Percentiles rank a stretch among this genome's conserved stretches.
phyloP scores from a whole-genome alignment of 2,329 filamentous ascomycete species.

The Metarhizium robertsii region DNA sequence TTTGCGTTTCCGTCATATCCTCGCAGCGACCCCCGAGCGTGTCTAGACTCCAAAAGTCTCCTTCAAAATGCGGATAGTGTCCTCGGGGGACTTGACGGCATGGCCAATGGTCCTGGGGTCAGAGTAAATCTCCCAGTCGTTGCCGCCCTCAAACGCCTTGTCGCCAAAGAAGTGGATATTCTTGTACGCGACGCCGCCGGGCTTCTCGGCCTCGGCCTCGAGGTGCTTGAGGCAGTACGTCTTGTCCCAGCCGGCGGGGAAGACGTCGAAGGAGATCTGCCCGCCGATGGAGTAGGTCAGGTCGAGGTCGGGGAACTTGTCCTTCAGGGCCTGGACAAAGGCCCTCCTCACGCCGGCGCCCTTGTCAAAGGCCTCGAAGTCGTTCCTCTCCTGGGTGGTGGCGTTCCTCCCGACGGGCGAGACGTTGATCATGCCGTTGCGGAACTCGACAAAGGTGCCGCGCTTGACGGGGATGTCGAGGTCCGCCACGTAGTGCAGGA shows the following conservation, averaged over 20 bases:
- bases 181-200: slow-evolving; percentile 66
- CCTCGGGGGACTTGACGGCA: slow-evolving; percentile 68
- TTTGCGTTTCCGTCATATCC: background rate
- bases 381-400: slow-evolving; percentile 65
- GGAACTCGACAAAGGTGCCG: slow-evolving; percentile 80
- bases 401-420: slow-evolving; percentile 82
- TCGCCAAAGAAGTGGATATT: slow-evolving; percentile 98
- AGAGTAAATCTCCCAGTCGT: slow-evolving; percentile 89
- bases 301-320: slow-evolving; percentile 74
- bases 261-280: slow-evolving; percentile 97
- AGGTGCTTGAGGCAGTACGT: slow-evolving; percentile 89
- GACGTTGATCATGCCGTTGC: slow-evolving; percentile 87
- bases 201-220: slow-evolving; percentile 64
- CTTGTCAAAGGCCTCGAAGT: slow-evolving; percentile 75
- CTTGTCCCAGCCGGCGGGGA: slow-evolving; percentile 97
- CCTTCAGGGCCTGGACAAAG: slow-evolving; percentile 67
- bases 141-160: slow-evolving; percentile 85
- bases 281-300: slow-evolving; percentile 94
- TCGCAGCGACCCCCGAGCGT: background rate
- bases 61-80: slow-evolving; percentile 72
- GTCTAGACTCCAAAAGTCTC: slow-evolving; percentile 62
- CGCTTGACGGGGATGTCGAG: slow-evolving; percentile 76
- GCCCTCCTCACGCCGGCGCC: slow-evolving; percentile 64
- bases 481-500: slow-evolving; percentile 76
- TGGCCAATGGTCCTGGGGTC: slow-evolving; percentile 80